A percentile compares a stretch with the other conserved stretches of the same genome.
Conservation (phyloP, 177 flowering plant species). For the Vitis hybrid region DNA sequence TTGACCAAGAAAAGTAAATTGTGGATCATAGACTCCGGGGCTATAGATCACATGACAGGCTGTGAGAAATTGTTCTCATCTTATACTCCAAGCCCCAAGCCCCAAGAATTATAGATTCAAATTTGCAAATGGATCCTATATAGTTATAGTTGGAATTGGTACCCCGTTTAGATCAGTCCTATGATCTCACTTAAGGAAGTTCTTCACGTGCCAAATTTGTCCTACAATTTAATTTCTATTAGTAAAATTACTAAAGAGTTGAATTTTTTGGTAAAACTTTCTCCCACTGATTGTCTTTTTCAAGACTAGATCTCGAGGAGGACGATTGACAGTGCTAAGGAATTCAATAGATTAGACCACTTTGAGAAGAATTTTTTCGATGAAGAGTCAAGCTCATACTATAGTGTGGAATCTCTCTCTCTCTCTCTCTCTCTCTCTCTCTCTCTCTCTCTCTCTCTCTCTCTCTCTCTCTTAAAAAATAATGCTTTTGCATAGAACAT, state of each 20-base stretch:
- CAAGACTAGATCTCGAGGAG: conserved; percentile 1
- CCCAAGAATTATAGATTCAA: not conserved
- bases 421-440: not conserved
- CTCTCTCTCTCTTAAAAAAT: not conserved
- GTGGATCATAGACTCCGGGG: not conserved
- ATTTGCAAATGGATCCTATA: not conserved
- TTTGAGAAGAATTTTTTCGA: not conserved
- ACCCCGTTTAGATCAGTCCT: not conserved
- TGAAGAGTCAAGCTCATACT: not conserved
- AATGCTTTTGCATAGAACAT: not conserved
- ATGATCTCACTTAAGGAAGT: not conserved
- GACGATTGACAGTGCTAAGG: not conserved
- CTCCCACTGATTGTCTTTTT: not conserved
- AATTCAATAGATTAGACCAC: not conserved
- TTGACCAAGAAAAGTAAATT: too few species aligned
- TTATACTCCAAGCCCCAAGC: not conserved
- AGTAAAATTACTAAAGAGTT: not conserved
- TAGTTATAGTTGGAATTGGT: not conserved
- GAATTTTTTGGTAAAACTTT: not conserved
- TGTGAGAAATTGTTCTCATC: conserved; percentile 2
- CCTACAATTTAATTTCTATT: conserved; percentile 1
- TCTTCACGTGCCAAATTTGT: conserved; percentile 3
- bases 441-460: not conserved
- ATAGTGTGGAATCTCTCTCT: not conserved
- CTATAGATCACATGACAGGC: not conserved